Evolutionary conservation across 805 yeast species (phyloP).

Genomic region (Candida boleticola): DNA sequence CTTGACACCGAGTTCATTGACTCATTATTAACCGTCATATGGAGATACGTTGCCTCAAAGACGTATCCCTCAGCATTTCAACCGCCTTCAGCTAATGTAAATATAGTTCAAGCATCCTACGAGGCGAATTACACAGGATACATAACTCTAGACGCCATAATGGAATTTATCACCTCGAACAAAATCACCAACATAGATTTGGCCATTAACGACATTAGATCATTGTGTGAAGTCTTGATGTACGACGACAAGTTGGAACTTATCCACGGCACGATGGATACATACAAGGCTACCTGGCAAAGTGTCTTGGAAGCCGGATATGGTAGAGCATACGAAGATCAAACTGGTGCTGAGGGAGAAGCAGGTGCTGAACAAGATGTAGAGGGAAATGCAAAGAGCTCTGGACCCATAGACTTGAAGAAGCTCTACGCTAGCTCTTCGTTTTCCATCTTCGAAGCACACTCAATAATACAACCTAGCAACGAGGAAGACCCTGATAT

Average conservation of each 20-base stretch:
- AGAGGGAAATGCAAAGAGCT: not conserved
- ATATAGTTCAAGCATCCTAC: slow-evolving; percentile 47
- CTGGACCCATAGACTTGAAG: slow-evolving; percentile 4
- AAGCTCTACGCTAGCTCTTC: slow-evolving; percentile 13
- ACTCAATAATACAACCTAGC: slow-evolving; percentile 23
- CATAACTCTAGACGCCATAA: slow-evolving; percentile 72
- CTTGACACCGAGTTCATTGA: slow-evolving; percentile 92
- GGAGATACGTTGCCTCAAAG: slow-evolving; percentile 78
- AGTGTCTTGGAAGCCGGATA: slow-evolving; percentile 72
- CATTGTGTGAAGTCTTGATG: slow-evolving; percentile 83
- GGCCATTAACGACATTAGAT: slow-evolving; percentile 66
- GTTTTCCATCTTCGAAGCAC: slow-evolving; percentile 30
- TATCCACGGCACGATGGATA: slow-evolving; percentile 49
- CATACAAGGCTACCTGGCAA: slow-evolving; percentile 81
- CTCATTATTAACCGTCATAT: slow-evolving; percentile 74
- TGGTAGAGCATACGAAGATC: slow-evolving; percentile 29
- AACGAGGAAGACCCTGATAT: slow-evolving; percentile 23
- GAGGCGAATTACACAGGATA: slow-evolving; percentile 59
- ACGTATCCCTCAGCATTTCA: slow-evolving; percentile 75
- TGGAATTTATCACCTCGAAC: slow-evolving; percentile 66
- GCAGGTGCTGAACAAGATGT: too few relatives aligned
- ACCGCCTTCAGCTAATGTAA: slow-evolving; percentile 31
- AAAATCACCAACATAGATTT: slow-evolving; percentile 83
- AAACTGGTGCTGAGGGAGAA: slow-evolving; percentile 10
- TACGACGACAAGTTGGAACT: slow-evolving; percentile 84